These are phyloP conservation scores for Scytalidium sp. DNA, from an alignment of 2,329 filamentous ascomycete species.

Conservation along the genomic window DNA sequence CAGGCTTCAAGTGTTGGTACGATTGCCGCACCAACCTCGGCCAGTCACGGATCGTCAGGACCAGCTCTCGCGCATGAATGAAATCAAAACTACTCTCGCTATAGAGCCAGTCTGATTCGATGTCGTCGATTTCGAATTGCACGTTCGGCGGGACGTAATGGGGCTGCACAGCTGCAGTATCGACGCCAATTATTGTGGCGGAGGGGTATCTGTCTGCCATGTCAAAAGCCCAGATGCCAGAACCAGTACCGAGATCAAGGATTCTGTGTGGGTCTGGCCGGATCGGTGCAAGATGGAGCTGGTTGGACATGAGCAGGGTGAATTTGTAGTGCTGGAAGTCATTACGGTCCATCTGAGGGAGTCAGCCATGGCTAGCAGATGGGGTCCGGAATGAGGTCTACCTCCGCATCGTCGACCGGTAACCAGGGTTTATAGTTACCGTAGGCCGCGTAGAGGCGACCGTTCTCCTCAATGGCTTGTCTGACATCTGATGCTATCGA, in stretches of 20 bases:
- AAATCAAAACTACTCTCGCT: conserved; percentile 21
- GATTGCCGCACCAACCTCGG: conserved; percentile 9
- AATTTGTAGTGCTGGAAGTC: conserved; percentile 26
- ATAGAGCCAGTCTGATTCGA: conserved; percentile 16
- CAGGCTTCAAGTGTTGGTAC: conserved; percentile 32
- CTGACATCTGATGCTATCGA: conserved; percentile 24
- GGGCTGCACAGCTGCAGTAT: conserved; percentile 28
- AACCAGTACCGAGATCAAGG: conserved; percentile 41
- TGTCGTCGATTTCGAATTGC: conserved; percentile 62
- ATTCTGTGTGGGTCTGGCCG: conserved; percentile 13
- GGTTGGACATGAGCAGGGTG: conserved; percentile 16
- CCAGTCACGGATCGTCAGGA: conserved; percentile 20
- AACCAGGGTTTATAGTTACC: conserved; percentile 19
- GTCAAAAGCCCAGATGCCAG: conserved; percentile 58
- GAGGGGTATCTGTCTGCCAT: conserved; percentile 37
- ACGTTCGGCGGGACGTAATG: conserved; percentile 56
- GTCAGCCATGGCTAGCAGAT: too few species aligned
- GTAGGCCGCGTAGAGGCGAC: conserved; percentile 18
- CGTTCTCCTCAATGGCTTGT: conserved; percentile 20
- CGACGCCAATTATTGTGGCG: conserved; percentile 23
- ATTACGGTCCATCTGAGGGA: conserved; percentile 17
- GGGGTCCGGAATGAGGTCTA: conserved; percentile 7
- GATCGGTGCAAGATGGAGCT: conserved; percentile 19
- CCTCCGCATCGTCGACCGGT: conserved; percentile 15
- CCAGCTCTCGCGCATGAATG: conserved; percentile 21